Percentiles rank a stretch among this genome's conserved stretches.
These are phyloP conservation scores for Kwoniella mangroviensis DNA, from an alignment of 768 basidiomycete genomes.

Conservation along the genomic window DNA sequence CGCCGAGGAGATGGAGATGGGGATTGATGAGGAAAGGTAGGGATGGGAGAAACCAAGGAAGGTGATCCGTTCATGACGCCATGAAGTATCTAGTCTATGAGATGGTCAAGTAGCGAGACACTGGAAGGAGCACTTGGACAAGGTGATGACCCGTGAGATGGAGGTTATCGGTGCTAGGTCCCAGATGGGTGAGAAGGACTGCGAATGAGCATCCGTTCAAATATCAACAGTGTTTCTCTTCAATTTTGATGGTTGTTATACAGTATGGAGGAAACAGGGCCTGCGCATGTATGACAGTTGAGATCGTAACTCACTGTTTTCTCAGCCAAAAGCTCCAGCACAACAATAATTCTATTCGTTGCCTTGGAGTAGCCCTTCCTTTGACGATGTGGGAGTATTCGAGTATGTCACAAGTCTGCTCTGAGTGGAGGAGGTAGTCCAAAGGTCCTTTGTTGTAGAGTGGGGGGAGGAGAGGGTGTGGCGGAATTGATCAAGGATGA, in stretches of 20 bases:
- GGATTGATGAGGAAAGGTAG: conserved; percentile 8
- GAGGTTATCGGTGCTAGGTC: not conserved
- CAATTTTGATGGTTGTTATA: not conserved
- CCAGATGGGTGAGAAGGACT: not conserved
- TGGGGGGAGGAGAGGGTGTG: not conserved
- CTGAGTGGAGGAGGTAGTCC: not conserved
- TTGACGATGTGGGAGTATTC: conserved; percentile 17
- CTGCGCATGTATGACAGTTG: not conserved
- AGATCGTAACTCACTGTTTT: not conserved
- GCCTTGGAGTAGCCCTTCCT: conserved; percentile 14
- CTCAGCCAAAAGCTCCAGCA: conserved; percentile 1
- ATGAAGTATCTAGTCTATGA: not conserved
- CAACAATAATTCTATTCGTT: not conserved
- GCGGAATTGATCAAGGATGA: not conserved
- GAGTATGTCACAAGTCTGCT: not conserved
- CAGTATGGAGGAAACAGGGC: not conserved
- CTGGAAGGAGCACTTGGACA: not conserved
- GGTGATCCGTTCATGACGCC: conserved; percentile 23
- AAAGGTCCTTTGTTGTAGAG: conserved; percentile 11
- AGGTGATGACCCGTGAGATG: not conserved
- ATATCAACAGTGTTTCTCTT: not conserved
- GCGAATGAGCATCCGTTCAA: not conserved
- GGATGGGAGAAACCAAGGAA: conserved; percentile 16
- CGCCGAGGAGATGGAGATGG: conserved; percentile 24
- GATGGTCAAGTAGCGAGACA: not conserved